Evolutionary conservation across 225 moss, liverwort and hornwort species (phyloP), one percentile per base, ranked within the genome.

Genomic region (Physcomitrellopsis africana): DNA sequence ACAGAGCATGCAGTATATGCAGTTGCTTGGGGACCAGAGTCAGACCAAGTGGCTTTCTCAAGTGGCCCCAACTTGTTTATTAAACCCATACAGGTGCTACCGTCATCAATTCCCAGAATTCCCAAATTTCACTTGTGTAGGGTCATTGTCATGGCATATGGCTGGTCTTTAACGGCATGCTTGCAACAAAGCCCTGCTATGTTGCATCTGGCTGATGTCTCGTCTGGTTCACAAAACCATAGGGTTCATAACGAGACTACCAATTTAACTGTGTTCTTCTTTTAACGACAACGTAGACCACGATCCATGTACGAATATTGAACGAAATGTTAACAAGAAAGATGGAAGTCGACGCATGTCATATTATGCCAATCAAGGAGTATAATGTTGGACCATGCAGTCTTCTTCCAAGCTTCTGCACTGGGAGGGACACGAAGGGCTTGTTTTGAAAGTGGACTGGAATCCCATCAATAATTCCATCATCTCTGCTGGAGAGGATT

Each of bases 401-500:
- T 90, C 88, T 7, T 82, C 84, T 0, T 72, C 74, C 51, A 94
- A 97, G 55, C 87, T 90, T 73, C 0, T 90, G 42, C 83, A 90
- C 15, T 97, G 94, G 97, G 85, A 91, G 32, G 84, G 87, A 29
- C 97, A 94, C 19, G 89, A 94, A 45, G 89, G 91, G 45, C 81
- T 94, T 27, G 63, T 93, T 0, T 62, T 94, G 65, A 89, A 91
- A 69, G 76, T 93, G 63, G 94, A 97, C 47, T 97, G 97, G 94
- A 93, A 89, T 15, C 91, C 87, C 66, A 82, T 93, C 67, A 97
- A 87, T 71, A 94, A 97, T 11, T 78, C 41, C 37, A 85, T 97
- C 55, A 82, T 94, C 17, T 97, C 97, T 14, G 89, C 89, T 56
- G 94, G 97, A 77, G 94, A 97, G 75, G 97, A 97, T 58, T 94